Evolutionary conservation across 495 filamentous ascomycete genomes (phyloP).

Genomic region (Hyphodiscus hymeniophilus): DNA sequence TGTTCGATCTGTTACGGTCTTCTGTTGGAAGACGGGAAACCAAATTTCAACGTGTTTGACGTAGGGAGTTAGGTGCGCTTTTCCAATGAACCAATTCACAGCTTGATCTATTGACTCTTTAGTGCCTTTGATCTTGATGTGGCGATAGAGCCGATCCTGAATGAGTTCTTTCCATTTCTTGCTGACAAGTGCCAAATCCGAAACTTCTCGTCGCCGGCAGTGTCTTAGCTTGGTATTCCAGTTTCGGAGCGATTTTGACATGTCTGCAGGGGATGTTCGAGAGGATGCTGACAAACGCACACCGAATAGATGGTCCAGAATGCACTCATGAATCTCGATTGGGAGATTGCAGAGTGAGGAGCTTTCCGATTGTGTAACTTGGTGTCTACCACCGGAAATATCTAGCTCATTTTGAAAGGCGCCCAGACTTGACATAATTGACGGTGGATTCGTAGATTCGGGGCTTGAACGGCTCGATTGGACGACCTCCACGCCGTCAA

Average conservation of each 20-base stretch:
- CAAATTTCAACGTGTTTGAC: slow-evolving; percentile 67
- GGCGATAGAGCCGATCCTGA: slow-evolving; percentile 61
- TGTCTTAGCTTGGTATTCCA: slow-evolving; percentile 61
- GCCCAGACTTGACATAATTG: too few species aligned
- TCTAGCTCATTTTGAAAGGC: not conserved
- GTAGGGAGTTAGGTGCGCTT: slow-evolving; percentile 50
- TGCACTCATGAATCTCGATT: slow-evolving; percentile 62
- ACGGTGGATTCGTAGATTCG: not conserved
- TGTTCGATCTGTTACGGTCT: slow-evolving; percentile 14
- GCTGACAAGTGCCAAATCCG: slow-evolving; percentile 55
- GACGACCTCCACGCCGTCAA: too few species aligned
- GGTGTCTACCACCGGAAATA: not conserved
- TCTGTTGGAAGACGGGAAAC: slow-evolving; percentile 42
- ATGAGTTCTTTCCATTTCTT: slow-evolving; percentile 54
- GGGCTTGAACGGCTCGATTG: not conserved
- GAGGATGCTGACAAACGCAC: slow-evolving; percentile 47
- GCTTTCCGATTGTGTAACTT: not conserved
- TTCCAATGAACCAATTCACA: slow-evolving; percentile 45
- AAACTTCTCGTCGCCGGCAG: slow-evolving; percentile 55
- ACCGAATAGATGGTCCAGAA: slow-evolving; percentile 61
- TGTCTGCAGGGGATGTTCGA: slow-evolving; percentile 34
- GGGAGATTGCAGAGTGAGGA: slow-evolving; percentile 47
- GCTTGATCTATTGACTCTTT: slow-evolving; percentile 46
- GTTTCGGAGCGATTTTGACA: slow-evolving; percentile 39
- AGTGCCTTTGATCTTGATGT: slow-evolving; percentile 67